Evolutionary conservation across 306 rosid species (phyloP), one percentile per base, ranked within the genome.

Genomic region (Vicia sativa): DNA sequence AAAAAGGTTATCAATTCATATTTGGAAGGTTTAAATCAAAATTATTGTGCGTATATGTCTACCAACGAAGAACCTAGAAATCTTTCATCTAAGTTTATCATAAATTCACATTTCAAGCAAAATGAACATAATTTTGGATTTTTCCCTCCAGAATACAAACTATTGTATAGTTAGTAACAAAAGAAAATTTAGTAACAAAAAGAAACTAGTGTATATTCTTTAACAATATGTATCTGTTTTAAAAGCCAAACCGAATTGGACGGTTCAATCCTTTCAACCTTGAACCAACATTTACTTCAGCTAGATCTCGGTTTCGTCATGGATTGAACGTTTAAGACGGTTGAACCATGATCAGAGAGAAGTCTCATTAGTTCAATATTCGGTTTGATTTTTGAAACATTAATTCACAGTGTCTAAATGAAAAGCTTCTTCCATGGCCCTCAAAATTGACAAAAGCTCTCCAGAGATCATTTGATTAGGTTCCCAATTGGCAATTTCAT

Each of bases 361-460:
- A 21, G 31, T 55, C 8, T 12, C 16, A 0, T 0, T 19, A 3
- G n/a, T 19, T 50, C 6, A 18, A 9, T 4, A 4, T 50, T 13
- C 13, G 6, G 7, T 50, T 21, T 1, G 25, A 21, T 2, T 4
- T 19, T 21, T 52, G 5, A 19, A 52, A 52, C 15, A 19, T 21
- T 52, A 54, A 18, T 59, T 28, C 11, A 64, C 37, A 34, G 38
- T 58, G 3, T 53, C 72, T 53, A 78, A 68, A 1, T 55, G 76
- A 53, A 75, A 73, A 55, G 75, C 84, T 38, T 80, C 86, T 52
- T 84, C 84, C 89, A 84, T 70, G 74, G 90, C 83, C 61, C 86
- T 78, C 53, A 81, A 49, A 44, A 87, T 61, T 42, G 84, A 79
- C 11, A 83, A 16, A 29, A 85, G 49, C 78, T 82, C 84, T 10